These are phyloP conservation scores for Russula abietina DNA, from an alignment of 768 basidiomycete genomes.

Conservation along the genomic window DNA sequence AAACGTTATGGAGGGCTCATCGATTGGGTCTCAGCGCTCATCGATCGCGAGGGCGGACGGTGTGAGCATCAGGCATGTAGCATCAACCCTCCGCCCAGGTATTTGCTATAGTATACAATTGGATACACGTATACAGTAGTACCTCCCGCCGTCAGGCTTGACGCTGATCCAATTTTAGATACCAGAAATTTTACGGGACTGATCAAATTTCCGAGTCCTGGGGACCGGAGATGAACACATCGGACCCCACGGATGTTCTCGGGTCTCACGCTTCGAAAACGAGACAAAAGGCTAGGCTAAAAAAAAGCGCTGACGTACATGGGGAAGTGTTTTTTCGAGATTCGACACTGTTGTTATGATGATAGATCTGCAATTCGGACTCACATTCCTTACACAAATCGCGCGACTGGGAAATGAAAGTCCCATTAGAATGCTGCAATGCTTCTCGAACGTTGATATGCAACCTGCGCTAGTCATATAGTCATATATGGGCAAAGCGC, in stretches of 20 bases:
- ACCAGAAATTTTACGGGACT: not conserved
- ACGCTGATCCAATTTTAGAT: not conserved
- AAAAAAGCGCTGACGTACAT: not conserved
- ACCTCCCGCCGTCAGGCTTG: not conserved
- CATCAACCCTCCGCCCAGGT: not conserved
- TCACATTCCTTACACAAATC: not conserved
- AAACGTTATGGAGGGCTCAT: slow-evolving; percentile 8
- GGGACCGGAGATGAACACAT: not conserved
- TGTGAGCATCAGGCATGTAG: not conserved
- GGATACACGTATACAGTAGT: not conserved
- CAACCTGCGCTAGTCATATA: too few species aligned
- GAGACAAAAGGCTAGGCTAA: not conserved
- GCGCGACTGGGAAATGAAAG: not conserved
- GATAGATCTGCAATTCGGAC: slow-evolving; percentile 1
- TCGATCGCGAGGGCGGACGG: slow-evolving; percentile 4
- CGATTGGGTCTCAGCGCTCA: slow-evolving; percentile 3
- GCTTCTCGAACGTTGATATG: not conserved
- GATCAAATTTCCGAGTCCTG: not conserved
- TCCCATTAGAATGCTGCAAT: not conserved
- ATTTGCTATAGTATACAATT: not conserved
- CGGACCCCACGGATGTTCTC: not conserved
- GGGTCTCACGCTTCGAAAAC: not conserved
- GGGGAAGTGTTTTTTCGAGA: too few species aligned
- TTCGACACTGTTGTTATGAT: too few species aligned
- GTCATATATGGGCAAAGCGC: not conserved